Percentiles rank a stretch among this genome's conserved stretches.
Evolutionary conservation across 106 monocot species (phyloP).

Genomic region (Dendrobium officinale): DNA sequence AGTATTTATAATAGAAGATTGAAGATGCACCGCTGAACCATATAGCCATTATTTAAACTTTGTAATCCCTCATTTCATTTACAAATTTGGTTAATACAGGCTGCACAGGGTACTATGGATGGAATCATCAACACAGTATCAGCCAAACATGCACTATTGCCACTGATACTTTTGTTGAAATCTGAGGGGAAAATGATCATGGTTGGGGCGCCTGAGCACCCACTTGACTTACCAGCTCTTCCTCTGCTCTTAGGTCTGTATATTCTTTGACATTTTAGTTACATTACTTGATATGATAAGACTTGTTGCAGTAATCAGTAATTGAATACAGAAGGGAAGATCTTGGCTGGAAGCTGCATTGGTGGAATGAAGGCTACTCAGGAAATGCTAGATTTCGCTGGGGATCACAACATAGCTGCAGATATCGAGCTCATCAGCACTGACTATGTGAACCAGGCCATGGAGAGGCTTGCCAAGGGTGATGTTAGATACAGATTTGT

Average conservation of each 20-base stretch:
- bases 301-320: background rate
- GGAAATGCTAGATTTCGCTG: slow-evolving; percentile 92
- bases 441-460: slow-evolving; percentile 63
- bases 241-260: slow-evolving; percentile 43
- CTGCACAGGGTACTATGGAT: slow-evolving; percentile 73
- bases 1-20: too few species aligned
- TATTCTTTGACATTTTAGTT: background rate
- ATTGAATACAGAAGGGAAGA: slow-evolving; percentile 42
- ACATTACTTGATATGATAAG: background rate
- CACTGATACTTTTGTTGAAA: slow-evolving; percentile 57
- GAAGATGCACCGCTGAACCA: too few species aligned
- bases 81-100: slow-evolving; percentile 15
- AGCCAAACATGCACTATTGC: slow-evolving; percentile 35
- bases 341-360: slow-evolving; percentile 56
- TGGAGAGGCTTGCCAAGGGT: slow-evolving; percentile 52
- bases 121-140: slow-evolving; percentile 88
- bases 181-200: slow-evolving; percentile 66
- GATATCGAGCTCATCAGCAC: slow-evolving; percentile 64
- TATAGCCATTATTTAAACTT: background rate
- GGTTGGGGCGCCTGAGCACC: slow-evolving; percentile 64
- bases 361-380: slow-evolving; percentile 81
- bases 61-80: background rate
- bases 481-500: slow-evolving; percentile 90
- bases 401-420: slow-evolving; percentile 57
- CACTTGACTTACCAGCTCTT: slow-evolving; percentile 49